phyloP scores from a whole-genome alignment of 169 alveolate species.

The Theileria orientalis region DNA sequence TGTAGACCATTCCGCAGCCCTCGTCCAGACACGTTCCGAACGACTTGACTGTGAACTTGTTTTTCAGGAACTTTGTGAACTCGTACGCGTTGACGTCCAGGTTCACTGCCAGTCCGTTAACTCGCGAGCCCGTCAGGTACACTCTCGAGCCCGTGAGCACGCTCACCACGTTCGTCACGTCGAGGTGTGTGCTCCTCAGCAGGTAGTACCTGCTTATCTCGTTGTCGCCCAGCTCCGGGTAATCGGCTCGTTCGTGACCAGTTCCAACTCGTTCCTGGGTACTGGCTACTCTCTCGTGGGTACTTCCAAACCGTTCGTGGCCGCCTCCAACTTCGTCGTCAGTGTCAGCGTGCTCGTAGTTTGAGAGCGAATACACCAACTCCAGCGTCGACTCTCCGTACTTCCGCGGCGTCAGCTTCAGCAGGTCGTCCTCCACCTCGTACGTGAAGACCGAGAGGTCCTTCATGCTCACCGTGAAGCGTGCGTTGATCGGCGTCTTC shows the following conservation, averaged over 20 bases:
- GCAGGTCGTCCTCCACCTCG: neutral
- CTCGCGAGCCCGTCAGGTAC: neutral
- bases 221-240: neutral
- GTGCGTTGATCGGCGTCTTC: slow-evolving; percentile 2
- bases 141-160: neutral
- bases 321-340: neutral
- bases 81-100: slow-evolving; percentile 7
- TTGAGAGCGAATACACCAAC: neutral
- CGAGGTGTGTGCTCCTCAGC: neutral
- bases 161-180: neutral
- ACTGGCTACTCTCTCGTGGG: neutral
- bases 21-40: neutral
- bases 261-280: neutral
- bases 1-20: neutral
- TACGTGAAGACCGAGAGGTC: slow-evolving; percentile 3
- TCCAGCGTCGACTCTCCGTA: slow-evolving; percentile 1
- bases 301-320: neutral
- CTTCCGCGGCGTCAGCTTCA: neutral
- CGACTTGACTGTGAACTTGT: neutral
- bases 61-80: neutral
- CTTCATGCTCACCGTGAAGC: neutral
- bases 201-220: neutral
- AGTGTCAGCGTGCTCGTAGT: neutral
- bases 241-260: neutral
- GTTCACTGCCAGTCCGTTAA: neutral